Evolutionary conservation across 176 grass and related monocot genomes (phyloP).

Genomic region (Oryza australiensis): DNA sequence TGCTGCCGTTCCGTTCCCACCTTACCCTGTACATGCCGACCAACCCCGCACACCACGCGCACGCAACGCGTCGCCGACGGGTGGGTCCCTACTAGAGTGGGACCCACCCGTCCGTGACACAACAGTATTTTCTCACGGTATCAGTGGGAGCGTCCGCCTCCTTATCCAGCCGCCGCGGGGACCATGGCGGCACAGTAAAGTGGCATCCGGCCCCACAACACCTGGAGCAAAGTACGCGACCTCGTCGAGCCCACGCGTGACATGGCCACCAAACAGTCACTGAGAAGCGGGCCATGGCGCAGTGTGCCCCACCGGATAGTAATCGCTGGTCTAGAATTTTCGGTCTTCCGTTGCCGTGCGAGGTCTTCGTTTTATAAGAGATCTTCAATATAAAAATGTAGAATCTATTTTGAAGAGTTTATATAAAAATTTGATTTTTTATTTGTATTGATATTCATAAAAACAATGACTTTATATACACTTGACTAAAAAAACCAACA

Average conservation of each 20-base stretch:
- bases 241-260: not conserved
- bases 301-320: not conserved
- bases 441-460: no score
- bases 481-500: no score
- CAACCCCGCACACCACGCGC: not conserved
- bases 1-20: slow-evolving; percentile 16
- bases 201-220: not conserved
- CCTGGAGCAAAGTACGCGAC: slow-evolving; percentile 12
- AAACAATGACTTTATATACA: no score
- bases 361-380: not conserved
- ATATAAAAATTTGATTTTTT: no score
- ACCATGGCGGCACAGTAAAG: not conserved
- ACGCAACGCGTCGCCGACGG: not conserved
- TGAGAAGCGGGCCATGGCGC: not conserved
- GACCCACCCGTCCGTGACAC: not conserved
- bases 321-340: not conserved
- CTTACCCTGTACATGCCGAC: not conserved
- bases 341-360: not conserved
- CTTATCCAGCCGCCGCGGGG: not conserved
- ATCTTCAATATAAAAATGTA: no score
- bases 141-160: not conserved
- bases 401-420: no score
- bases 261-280: fast-evolving
- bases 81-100: fast-evolving
- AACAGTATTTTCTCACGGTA: not conserved